Evolutionary conservation across 495 filamentous ascomycete genomes (phyloP).

Genomic region (Trichocladium uniseriatum): DNA sequence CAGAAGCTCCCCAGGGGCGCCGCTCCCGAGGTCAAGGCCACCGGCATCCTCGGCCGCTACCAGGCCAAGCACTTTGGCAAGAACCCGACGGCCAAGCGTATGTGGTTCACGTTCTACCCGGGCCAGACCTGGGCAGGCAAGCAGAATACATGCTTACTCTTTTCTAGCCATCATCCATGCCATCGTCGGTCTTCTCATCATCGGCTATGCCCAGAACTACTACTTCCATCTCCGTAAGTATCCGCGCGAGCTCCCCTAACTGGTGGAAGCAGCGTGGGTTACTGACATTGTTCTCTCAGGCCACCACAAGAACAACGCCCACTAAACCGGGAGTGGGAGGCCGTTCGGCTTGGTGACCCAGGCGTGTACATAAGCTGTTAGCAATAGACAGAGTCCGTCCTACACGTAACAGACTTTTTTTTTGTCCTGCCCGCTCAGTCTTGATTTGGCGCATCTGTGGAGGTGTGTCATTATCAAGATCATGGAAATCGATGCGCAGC

Average conservation of each 20-base stretch:
- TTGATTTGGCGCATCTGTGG: no score
- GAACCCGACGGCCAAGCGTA: conserved; percentile 80
- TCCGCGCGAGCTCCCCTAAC: not conserved
- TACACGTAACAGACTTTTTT: conserved; percentile 5
- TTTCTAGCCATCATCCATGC: conserved; percentile 72
- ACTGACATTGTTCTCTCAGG: conserved; percentile 41
- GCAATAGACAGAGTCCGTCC: conserved; percentile 24
- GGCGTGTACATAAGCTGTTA: conserved; percentile 39
- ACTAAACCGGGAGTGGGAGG: conserved; percentile 47
- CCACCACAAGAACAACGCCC: conserved; percentile 98
- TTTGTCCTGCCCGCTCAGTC: no score
- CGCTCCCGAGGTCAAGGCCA: conserved; percentile 69
- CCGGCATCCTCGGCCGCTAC: conserved; percentile 76
- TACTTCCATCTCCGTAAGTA: conserved; percentile 96
- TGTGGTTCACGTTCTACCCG: conserved; percentile 28
- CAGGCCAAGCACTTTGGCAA: conserved; percentile 91
- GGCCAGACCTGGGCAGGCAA: not conserved
- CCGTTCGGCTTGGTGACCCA: conserved; percentile 16
- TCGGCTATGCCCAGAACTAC: conserved; percentile 95
- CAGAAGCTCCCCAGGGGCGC: conserved; percentile 87
- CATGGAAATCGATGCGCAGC: no score
- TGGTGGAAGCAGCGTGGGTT: not conserved
- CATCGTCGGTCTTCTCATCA: conserved; percentile 59
- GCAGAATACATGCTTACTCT: conserved; percentile 20
- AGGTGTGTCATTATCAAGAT: no score